Evolutionary conservation across 805 yeast genomes (phyloP), one percentile per base, ranked within the genome.

Genomic region (Candida nitratophila): DNA sequence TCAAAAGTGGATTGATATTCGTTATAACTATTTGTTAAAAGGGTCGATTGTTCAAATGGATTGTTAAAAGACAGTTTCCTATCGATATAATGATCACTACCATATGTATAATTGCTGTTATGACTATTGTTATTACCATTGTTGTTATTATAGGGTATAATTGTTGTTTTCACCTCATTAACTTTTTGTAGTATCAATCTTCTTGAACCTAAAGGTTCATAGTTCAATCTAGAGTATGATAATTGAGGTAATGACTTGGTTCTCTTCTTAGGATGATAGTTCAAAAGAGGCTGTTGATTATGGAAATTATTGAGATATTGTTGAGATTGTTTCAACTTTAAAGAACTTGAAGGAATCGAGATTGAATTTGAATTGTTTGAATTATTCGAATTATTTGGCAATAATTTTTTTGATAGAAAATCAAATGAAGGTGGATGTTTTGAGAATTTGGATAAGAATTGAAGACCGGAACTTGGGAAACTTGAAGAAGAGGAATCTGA

Each of bases 181-280:
- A 71, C 61, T 48, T 70, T 71, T 36, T 61, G 50, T 20, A 55
- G 44, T 24, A 69, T 65, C 11, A 68, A 63, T 11, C 55, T 63
- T 47, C 62, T 57, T 51, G 53, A 53, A 17, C 58, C 51, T 11
- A 50, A 52, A 1, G 66, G 66, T 31, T 50, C 51, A 47, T 76
- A 76, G 2, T 61, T 47, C 16, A 76, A 58, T 46, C 65, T 70
- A 2, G 79, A 66, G 44, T 74, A 66, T 0, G 79, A 73, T 20
- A 77, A 52, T 51, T 77, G 82, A 5, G 82, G 82, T 39, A 76
- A 50, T 0, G 81, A 75, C 36, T 73, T 71, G 0, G 80, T 74
- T 54, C 80, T 61, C 49, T 70, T 69, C 48, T 72, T 74, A 37
- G 39, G 47, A 16, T 15, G 40, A 10, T 24, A 24, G 27, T 24